Percentiles rank a stretch among this genome's conserved stretches.
phyloP scores from a whole-genome alignment of 164 flowering plant genomes.

The Berberis thunbergii region DNA sequence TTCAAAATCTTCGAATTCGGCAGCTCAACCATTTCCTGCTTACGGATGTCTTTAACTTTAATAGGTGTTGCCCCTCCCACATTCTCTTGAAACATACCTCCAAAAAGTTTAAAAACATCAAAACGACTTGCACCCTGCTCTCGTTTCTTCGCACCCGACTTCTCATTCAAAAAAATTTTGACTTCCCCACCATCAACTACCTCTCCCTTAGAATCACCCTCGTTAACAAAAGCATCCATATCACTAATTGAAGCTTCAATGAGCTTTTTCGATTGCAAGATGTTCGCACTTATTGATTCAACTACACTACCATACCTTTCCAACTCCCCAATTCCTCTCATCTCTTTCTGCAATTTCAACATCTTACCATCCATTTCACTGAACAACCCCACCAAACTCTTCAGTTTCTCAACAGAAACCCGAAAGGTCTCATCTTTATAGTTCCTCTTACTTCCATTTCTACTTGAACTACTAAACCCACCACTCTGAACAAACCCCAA shows the following conservation, averaged over 20 bases:
- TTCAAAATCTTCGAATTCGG: conserved; percentile 8
- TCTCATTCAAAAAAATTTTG: conserved; percentile 22
- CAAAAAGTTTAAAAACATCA: conserved; percentile 30
- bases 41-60: conserved; percentile 24
- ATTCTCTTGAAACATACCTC: conserved; percentile 35
- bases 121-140: conserved; percentile 28
- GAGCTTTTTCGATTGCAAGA: conserved; percentile 24
- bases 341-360: conserved; percentile 28
- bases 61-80: conserved; percentile 22
- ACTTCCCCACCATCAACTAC: conserved; percentile 20
- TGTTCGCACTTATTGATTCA: conserved; percentile 26
- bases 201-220: conserved; percentile 9
- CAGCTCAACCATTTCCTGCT: conserved; percentile 16
- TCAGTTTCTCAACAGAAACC: conserved; percentile 33
- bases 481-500: conserved; percentile 55
- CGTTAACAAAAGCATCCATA: conserved; percentile 2
- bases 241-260: conserved; percentile 24
- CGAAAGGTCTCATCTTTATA: conserved; percentile 28
- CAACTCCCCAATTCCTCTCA: conserved; percentile 36
- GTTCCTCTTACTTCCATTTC: conserved; percentile 19
- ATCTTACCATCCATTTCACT: conserved; percentile 34
- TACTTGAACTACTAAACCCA: conserved; percentile 1
- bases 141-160: conserved; percentile 34
- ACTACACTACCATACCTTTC: conserved; percentile 26
- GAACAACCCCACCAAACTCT: conserved; percentile 28